Evolutionary conservation across 192 early-diverging fungal species (phyloP).

Genomic region (Dissophora ornata): DNA sequence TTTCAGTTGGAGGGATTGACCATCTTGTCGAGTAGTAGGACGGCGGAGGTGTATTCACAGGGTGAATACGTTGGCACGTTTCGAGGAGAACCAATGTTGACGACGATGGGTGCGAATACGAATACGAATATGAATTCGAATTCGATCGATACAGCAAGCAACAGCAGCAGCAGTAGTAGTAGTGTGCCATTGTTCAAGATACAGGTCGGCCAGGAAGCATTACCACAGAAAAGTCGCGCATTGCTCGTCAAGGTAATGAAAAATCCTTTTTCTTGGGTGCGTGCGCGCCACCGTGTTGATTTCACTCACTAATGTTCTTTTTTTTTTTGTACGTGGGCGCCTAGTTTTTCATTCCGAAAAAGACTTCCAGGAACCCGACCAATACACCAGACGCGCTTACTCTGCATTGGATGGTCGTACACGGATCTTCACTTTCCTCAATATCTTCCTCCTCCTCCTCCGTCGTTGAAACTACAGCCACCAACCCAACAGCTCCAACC

Average conservation of each 20-base stretch:
- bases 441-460: too few relatives aligned
- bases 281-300: background rate
- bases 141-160: too few relatives aligned
- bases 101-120: too few relatives aligned
- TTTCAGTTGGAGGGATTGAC: background rate
- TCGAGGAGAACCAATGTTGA: slow-evolving; percentile 20
- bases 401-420: slow-evolving; percentile 34
- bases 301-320: background rate
- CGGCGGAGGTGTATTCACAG: slow-evolving; percentile 24
- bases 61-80: slow-evolving; percentile 38
- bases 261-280: background rate
- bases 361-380: background rate
- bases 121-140: too few relatives aligned
- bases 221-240: slow-evolving; percentile 9
- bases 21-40: slow-evolving; percentile 35
- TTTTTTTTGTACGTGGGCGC: background rate
- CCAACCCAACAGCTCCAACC: background rate
- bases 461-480: too few relatives aligned
- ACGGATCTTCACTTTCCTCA: slow-evolving; percentile 11
- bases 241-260: slow-evolving; percentile 38
- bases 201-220: slow-evolving; percentile 8
- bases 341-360: slow-evolving; percentile 50
- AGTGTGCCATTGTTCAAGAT: slow-evolving; percentile 21
- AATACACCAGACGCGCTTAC: slow-evolving; percentile 4
- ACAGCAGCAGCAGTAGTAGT: too few relatives aligned